Percentiles rank a stretch among this genome's conserved stretches.
phyloP scores from a whole-genome alignment of 805 yeast genomes.

The Blastobotrys mokoenaii region DNA sequence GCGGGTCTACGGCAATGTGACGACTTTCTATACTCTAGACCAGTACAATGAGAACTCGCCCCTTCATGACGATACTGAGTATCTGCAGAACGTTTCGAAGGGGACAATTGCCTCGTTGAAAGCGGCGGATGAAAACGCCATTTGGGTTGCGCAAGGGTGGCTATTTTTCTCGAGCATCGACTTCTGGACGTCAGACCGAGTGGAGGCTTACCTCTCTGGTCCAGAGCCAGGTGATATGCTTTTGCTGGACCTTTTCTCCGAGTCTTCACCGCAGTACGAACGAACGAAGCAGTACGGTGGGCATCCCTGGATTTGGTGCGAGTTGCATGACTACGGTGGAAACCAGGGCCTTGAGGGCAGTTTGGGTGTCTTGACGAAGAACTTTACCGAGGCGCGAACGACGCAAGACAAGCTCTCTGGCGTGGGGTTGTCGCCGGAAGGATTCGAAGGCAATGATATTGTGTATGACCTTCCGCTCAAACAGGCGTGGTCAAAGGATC shows the following conservation, averaged over 20 bases:
- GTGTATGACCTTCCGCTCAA: conserved; percentile 8
- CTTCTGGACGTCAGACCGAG: conserved; percentile 11
- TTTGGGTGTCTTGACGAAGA: conserved; percentile 8
- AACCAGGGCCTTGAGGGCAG: conserved; percentile 12
- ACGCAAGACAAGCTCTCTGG: conserved; percentile 6
- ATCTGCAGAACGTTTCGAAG: conserved; percentile 8
- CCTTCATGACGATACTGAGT: conserved; percentile 6
- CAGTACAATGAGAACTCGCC: conserved; percentile 12
- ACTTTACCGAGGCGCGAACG: conserved; percentile 8
- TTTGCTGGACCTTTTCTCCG: conserved; percentile 11
- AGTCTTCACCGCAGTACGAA: conserved; percentile 10
- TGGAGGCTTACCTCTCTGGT: conserved; percentile 11
- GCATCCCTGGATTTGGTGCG: conserved; percentile 13
- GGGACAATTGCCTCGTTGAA: conserved; percentile 4
- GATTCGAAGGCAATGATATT: conserved; percentile 13
- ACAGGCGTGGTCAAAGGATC: conserved; percentile 11
- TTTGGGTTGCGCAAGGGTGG: conserved; percentile 14
- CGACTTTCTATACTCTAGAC: conserved; percentile 11
- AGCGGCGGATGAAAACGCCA: conserved; percentile 6
- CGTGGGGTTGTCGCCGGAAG: conserved; percentile 12
- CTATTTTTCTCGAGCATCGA: conserved; percentile 3
- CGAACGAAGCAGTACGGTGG: conserved; percentile 10
- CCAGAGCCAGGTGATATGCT: conserved; percentile 9
- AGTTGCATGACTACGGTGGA: conserved; percentile 12
- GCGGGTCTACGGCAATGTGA: conserved; percentile 3